These are phyloP conservation scores for Coniochaeta hoffmannii DNA, from an alignment of 2,329 filamentous ascomycete genomes.

Conservation along the genomic window DNA sequence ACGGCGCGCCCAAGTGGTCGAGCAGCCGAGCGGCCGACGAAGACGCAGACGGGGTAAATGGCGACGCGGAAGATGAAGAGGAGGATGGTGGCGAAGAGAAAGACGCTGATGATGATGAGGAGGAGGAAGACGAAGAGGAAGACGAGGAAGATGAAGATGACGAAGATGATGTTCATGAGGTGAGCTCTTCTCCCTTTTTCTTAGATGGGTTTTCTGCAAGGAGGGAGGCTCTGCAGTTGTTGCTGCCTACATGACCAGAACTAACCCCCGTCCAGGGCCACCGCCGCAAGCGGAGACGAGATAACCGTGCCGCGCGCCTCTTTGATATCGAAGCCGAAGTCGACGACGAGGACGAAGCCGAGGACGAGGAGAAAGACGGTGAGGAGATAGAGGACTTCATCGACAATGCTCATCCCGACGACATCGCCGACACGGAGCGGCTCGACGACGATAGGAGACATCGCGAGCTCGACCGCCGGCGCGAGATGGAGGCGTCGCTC, in stretches of 20 bases:
- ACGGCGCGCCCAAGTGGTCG: slow-evolving; percentile 4
- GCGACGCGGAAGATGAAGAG: slow-evolving; percentile 33
- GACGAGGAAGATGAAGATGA: slow-evolving; percentile 25
- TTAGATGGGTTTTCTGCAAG: no score
- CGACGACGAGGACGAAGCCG: slow-evolving; percentile 84
- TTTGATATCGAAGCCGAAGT: slow-evolving; percentile 98
- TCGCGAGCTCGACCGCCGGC: slow-evolving; percentile 85
- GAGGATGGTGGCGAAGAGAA: slow-evolving; percentile 24
- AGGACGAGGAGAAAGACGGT: slow-evolving; percentile 84
- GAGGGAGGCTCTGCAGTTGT: no score
- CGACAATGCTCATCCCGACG: slow-evolving; percentile 84
- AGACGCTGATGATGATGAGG: slow-evolving; percentile 45
- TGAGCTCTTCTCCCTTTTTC: slow-evolving; percentile 21
- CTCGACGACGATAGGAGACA: slow-evolving; percentile 88
- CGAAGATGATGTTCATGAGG: slow-evolving; percentile 56
- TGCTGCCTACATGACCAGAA: no score
- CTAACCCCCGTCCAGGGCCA: slow-evolving; percentile 38
- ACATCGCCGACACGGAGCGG: slow-evolving; percentile 70
- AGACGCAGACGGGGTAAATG: slow-evolving; percentile 27
- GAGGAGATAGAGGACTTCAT: slow-evolving; percentile 79
- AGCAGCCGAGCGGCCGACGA: slow-evolving; percentile 7
- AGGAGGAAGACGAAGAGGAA: slow-evolving; percentile 59
- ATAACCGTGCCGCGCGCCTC: slow-evolving; percentile 71
- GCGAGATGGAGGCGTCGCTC: slow-evolving; percentile 79
- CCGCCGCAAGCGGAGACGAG: slow-evolving; percentile 72